Evolutionary conservation across 2,329 filamentous ascomycete genomes (phyloP), one percentile per base, ranked within the genome.

Genomic region (Aspergillus brunneoviolaceus): DNA sequence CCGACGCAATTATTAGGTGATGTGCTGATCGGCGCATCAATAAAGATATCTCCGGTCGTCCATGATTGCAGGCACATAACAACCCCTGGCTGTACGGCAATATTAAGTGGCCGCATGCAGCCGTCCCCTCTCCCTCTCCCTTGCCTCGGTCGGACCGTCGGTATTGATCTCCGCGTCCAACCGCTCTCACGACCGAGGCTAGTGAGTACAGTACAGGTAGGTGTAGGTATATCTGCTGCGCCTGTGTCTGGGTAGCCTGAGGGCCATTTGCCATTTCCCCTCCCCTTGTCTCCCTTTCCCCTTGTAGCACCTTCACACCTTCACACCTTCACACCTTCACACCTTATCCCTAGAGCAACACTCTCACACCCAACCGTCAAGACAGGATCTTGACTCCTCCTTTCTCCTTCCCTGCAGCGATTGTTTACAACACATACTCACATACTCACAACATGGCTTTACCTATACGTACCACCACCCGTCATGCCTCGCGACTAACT

Each of bases 401-500:
- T 42, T 42, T n/a, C 16, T n/a, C 23, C 31, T 39, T 19, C 29
- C 6, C 14, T 27, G 29, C 55, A 29, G 27, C 27, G 27, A 33
- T 48, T 25, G 60, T 33, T 33, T 21, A 23, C 33, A 25, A 45
- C 19, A 19, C 19, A 19, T 19, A 19, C 19, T 19, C 57, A 42
- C 55, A 61, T 60, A 42, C 63, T 60, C 64, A 59, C 61, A 62
- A 27, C 31, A 67, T 66, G 61, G 63, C 60, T 58, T 57, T 70
- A 61, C 64, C 69, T 55, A 65, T 72, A 65, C 73, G 76, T 71
- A 45, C 53, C 21, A 71, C 75, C 55, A 70, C 73, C 60, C 72
- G 74, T 59, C 74, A 76, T 65, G 75, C 72, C 52, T 66, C 75
- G 39, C 72, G 67, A 68, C 65, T 77, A 65, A 70, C 71, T 19